Evolutionary conservation across 1,284 basidiomycete genomes (phyloP), one percentile per base, ranked within the genome.

Genomic region (Coniferiporia sulphurascens): DNA sequence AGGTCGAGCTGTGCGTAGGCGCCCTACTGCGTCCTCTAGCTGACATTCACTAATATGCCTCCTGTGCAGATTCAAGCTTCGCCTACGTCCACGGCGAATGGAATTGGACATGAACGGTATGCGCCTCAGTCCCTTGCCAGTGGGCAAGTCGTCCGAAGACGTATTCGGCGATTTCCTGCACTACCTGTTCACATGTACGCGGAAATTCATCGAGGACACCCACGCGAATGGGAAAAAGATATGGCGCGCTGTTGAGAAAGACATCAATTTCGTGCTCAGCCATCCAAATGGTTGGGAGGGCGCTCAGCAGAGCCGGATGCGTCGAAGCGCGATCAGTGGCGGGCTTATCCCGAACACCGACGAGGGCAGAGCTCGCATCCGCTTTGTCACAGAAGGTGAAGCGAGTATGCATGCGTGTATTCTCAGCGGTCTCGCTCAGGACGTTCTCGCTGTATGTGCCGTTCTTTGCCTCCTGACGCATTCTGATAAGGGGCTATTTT

Each of bases 261-360:
- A 84, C 65, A 78, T 88, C 49, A 84, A 89, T 65, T 83, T 89
- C 63, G 86, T 91, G 5, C 72, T 90, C 49, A 85, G 82, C 49
- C 88, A 90, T 69, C 88, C 89, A 10, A 91, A 90, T 65, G 88
- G 88, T 7, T 91, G 88, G 88, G 88, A 90, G 67, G 87, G 87
- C 17, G 84, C 85, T 0, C 88, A 90, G 66, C 89, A 91, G 68
- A 82, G 83, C 41, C 84, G 82, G 70, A 87, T 90, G 85, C 79
- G 88, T 57, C 76, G 84, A 58, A 83, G 82, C 0, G 87, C 87
- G 0, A 78, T 86, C 9, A 78, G 82, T 63, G 88, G 84, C 5
- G 80, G 80, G 10, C 70, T 91, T 35, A 84, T 91, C 32, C 81
- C 85, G 0, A 84, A 89, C 68, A 87, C 84, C 1, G 83, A 85